These are phyloP conservation scores for Odontarrhena argentea DNA, from an alignment of 345 rosid genomes.

Conservation along the genomic window DNA sequence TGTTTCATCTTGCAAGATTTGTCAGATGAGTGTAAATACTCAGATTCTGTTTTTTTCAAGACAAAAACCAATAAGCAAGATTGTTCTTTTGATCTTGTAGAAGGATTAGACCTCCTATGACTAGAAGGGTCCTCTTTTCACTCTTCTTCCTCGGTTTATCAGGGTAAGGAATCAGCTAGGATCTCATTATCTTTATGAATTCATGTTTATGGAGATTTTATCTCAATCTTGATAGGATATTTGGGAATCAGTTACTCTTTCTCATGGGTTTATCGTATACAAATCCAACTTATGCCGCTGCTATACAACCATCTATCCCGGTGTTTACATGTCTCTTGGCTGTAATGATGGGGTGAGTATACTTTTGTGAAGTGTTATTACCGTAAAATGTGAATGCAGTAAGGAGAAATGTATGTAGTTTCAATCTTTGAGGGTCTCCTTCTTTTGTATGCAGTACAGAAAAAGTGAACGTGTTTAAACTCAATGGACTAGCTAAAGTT, in stretches of 20 bases:
- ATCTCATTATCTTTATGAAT: slow-evolving; percentile 4
- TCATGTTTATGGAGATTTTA: slow-evolving; percentile 21
- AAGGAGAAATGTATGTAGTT: neutral
- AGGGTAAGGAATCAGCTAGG: slow-evolving; percentile 55
- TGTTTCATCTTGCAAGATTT: neutral
- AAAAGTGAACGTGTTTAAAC: slow-evolving; percentile 66
- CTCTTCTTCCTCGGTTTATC: slow-evolving; percentile 86
- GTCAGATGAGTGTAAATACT: neutral
- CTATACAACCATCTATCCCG: slow-evolving; percentile 92
- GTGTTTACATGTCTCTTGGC: slow-evolving; percentile 91
- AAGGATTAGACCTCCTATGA: slow-evolving; percentile 76
- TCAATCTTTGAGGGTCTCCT: neutral
- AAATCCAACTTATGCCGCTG: slow-evolving; percentile 96
- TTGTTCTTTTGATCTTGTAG: slow-evolving; percentile 49
- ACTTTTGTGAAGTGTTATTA: neutral
- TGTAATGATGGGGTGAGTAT: slow-evolving; percentile 81
- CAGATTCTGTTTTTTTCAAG: slow-evolving; percentile 5
- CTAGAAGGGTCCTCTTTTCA: slow-evolving; percentile 56
- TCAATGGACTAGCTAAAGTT: slow-evolving; percentile 88
- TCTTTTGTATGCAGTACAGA: slow-evolving; percentile 76
- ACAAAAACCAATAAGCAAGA: neutral
- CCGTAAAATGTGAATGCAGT: neutral
- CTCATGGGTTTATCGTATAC: slow-evolving; percentile 91
- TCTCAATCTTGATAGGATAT: slow-evolving; percentile 63
- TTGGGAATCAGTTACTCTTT: slow-evolving; percentile 93